Evolutionary conservation across 169 alveolate species (phyloP).

Genomic region (Cryptosporidium muris): DNA sequence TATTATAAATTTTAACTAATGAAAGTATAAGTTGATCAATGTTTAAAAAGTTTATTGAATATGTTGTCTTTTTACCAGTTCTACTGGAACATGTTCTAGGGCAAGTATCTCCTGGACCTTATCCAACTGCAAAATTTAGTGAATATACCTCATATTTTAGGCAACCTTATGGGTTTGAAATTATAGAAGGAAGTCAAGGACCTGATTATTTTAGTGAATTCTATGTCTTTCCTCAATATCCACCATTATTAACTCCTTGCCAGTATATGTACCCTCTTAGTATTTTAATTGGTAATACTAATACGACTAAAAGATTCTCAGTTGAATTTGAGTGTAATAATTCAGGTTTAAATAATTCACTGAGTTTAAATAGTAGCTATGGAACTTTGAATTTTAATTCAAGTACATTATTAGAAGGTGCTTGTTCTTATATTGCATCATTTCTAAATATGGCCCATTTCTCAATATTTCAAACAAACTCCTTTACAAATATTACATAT

Average conservation of each 20-base stretch:
- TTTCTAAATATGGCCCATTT: slow-evolving; percentile 57
- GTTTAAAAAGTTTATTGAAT: no score
- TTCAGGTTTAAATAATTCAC: slow-evolving; percentile 3
- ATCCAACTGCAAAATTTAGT: slow-evolving; percentile 18
- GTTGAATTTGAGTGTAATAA: slow-evolving; percentile 42
- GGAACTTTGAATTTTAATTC: slow-evolving; percentile 35
- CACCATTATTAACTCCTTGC: slow-evolving; percentile 54
- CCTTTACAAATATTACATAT: slow-evolving; percentile 40
- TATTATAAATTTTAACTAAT: no score
- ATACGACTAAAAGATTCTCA: slow-evolving; percentile 37
- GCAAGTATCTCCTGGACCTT: slow-evolving; percentile 25
- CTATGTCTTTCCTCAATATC: slow-evolving; percentile 61
- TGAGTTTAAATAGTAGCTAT: slow-evolving; percentile 19
- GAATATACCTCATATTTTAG: slow-evolving; percentile 53
- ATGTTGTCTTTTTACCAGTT: background rate
- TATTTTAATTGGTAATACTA: slow-evolving; percentile 65
- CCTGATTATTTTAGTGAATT: slow-evolving; percentile 51
- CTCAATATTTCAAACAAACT: slow-evolving; percentile 51
- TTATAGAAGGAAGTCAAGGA: slow-evolving; percentile 55
- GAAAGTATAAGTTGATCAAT: no score
- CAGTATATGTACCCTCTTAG: slow-evolving; percentile 37
- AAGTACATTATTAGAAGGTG: slow-evolving; percentile 63
- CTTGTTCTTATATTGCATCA: slow-evolving; percentile 61
- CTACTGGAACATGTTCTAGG: background rate
- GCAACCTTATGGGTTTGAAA: slow-evolving; percentile 29